Evolutionary conservation across 352 stramenopile genomes (phyloP).

Genomic region (Paralagenidium karlingii): DNA sequence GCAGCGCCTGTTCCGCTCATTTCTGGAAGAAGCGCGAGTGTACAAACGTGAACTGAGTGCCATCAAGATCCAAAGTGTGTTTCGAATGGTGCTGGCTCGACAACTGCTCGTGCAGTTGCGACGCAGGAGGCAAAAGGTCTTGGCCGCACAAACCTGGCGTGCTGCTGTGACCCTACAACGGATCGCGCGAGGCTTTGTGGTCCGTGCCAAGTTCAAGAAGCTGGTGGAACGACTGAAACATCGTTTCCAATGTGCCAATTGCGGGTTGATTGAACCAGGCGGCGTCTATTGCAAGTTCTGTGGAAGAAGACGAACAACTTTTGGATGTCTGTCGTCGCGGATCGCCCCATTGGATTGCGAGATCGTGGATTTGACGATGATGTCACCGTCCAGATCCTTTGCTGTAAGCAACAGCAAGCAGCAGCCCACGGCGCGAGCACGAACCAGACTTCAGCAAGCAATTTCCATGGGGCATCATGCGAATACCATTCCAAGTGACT

Average conservation of each 20-base stretch:
- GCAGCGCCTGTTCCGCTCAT: no score
- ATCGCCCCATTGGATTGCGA: no score
- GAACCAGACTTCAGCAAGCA: no score
- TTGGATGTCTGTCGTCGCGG: no score
- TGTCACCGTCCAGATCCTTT: no score
- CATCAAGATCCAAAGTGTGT: constrained; percentile 6
- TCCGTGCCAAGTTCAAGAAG: constrained; percentile 8
- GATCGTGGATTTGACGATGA: no score
- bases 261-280: constrained; percentile 35
- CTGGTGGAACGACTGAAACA: constrained; percentile 19
- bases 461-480: no score
- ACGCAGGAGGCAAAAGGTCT: not conserved
- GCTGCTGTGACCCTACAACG: constrained; percentile 17
- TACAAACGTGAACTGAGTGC: no score
- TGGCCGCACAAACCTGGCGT: not conserved
- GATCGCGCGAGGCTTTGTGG: constrained; percentile 8
- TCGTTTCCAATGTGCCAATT: constrained; percentile 42
- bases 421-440: no score
- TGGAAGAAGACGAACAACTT: constrained; percentile 23
- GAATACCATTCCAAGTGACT: no score
- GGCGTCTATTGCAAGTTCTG: constrained; percentile 56
- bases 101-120: not conserved
- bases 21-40: no score
- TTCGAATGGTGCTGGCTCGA: constrained; percentile 2
- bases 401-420: no score